phyloP scores from a whole-genome alignment of 164 flowering plant species.

The Chimonanthus praecox region DNA sequence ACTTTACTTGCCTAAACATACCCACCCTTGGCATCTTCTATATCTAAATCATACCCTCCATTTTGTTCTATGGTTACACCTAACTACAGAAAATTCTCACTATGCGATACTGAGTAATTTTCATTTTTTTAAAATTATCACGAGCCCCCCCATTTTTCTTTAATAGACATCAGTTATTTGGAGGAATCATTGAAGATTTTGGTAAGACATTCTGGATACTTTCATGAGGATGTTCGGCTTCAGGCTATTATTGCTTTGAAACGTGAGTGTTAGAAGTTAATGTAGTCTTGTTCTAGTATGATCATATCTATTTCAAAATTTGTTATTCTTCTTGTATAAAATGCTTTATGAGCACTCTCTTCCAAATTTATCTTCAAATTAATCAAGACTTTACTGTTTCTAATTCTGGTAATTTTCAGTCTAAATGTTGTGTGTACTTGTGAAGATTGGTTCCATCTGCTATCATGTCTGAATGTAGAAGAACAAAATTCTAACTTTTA shows the following conservation, averaged over 20 bases:
- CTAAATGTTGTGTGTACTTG: neutral
- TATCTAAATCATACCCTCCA: no score
- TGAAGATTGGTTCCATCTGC: no score
- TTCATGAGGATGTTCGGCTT: conserved; percentile 98
- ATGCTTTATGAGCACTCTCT: neutral
- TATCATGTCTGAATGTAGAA: no score
- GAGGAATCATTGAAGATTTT: conserved; percentile 85
- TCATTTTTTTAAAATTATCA: no score
- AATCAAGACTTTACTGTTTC: neutral
- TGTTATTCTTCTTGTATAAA: neutral
- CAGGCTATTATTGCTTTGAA: conserved; percentile 80
- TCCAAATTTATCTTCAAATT: neutral
- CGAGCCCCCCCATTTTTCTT: conserved; percentile 14
- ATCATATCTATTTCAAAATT: neutral
- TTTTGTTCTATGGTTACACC: no score
- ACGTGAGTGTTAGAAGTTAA: conserved; percentile 46
- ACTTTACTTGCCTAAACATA: no score
- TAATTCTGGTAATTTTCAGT: neutral
- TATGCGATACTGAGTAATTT: no score
- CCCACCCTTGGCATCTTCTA: no score
- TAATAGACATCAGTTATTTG: conserved; percentile 56
- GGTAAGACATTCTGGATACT: conserved; percentile 67
- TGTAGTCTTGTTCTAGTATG: neutral
- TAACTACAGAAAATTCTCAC: no score
- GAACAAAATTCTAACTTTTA: no score